Evolutionary conservation across 148 eudicot genomes (phyloP).

Genomic region (Heliosperma pusillum): DNA sequence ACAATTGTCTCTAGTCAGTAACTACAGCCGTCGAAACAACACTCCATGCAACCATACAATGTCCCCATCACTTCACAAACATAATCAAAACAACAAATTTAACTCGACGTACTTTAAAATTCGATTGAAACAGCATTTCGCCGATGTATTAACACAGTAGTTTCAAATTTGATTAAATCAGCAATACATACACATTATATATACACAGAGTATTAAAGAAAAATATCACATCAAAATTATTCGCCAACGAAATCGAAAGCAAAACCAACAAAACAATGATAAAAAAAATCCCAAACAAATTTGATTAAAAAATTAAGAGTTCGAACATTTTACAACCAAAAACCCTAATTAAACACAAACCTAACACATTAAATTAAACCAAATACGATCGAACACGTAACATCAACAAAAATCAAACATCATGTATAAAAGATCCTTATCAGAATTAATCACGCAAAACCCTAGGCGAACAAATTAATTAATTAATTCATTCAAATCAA

Average conservation of each 20-base stretch:
- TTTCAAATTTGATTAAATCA: slow-evolving; percentile 5
- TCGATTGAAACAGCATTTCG: background rate
- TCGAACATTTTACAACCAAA: slow-evolving; percentile 5
- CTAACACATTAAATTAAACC: background rate
- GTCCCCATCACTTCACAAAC: background rate
- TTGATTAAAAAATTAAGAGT: background rate
- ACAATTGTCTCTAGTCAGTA: background rate
- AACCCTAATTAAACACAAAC: slow-evolving; percentile 25
- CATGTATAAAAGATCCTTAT: slow-evolving; percentile 4
- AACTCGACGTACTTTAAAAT: background rate
- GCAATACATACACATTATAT: background rate
- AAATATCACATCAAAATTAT: background rate
- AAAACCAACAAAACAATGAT: too few relatives aligned
- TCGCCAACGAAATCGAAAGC: background rate
- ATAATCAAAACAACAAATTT: background rate
- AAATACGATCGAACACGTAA: slow-evolving; percentile 20
- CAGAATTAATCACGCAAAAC: slow-evolving; percentile 28
- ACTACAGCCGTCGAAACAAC: background rate
- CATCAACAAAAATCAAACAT: slow-evolving; percentile 5
- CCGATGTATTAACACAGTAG: background rate
- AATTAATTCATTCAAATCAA: background rate
- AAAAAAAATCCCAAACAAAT: background rate
- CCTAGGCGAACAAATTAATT: slow-evolving; percentile 26
- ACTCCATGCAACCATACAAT: background rate
- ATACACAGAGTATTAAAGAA: too few relatives aligned